Base-by-base conservation (phyloP, 768 basidiomycete species). In the Sistotremastrum suecicum region DNA sequence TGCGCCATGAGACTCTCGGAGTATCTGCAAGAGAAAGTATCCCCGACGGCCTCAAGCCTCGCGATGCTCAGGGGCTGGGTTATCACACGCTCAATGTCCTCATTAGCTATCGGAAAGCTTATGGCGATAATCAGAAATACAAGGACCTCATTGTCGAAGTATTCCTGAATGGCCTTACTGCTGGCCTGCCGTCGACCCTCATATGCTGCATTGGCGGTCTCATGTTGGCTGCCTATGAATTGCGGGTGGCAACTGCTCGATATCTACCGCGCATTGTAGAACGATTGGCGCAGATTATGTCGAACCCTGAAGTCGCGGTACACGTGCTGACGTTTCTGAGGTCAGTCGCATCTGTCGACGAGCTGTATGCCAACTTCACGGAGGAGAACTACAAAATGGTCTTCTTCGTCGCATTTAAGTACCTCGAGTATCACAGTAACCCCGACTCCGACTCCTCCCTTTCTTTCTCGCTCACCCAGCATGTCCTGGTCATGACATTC, bases 261-360 rank as follows among this genome's bases (percentile, higher is more conserved):
- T 77, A 70, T 54, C 67, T 97, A 34, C 74, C 88, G 5, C 68
- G 73, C 34, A 88, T 95, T 44, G 67, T 98, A 47, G 82, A 83
- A 54, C 87, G 86, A 60, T 72, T 98, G 31, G 80, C 84, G 5
- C 83, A 86, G 59, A 94, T 98, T 63, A 92, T 97, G 80, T 88
- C 88, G 1, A 90, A 86, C 45, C 78, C 89, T 2, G 80, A 80
- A 49, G 83, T 97, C 74, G 83, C 90, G 5, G 83, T 92, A n/a
- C 92, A 98, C 58, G 92, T 98, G 58, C 77, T 98, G 48, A 86
- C 86, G 50, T 86, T 98, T 60, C 74, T 98, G 28, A 74, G 78
- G 38, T 81, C 95, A 50, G 72, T 95, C 39, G 90, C 87, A 3
- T 86, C 89, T 1, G 72, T 83, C 9, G 80, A 76, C 1, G 63